phyloP scores from a whole-genome alignment of 768 basidiomycete species.

The Amanita polypyramis region DNA sequence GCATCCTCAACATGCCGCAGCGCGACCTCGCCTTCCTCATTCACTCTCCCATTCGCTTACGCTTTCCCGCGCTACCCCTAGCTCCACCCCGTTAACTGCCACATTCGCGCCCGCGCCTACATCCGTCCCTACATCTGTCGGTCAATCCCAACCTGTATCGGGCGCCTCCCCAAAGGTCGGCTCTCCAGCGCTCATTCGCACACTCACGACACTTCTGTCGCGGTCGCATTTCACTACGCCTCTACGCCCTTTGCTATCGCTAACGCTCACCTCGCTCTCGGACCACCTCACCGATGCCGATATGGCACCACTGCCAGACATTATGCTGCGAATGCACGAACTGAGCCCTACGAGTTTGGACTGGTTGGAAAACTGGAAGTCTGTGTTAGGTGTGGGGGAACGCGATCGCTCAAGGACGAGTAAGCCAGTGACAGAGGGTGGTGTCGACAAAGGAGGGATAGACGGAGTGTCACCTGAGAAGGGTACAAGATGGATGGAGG shows the following conservation, averaged over 20 bases:
- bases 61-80: conserved; percentile 25
- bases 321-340: conserved; percentile 41
- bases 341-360: conserved; percentile 62
- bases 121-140: conserved; percentile 16
- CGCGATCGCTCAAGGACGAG: neutral
- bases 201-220: conserved; percentile 50
- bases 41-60: neutral
- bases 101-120: no score
- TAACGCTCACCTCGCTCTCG: conserved; percentile 53
- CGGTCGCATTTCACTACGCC: conserved; percentile 44
- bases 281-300: conserved; percentile 63
- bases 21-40: neutral
- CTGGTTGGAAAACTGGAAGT: conserved; percentile 60
- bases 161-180: neutral
- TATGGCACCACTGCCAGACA: conserved; percentile 46
- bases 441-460: neutral
- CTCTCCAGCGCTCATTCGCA: conserved; percentile 19
- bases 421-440: neutral
- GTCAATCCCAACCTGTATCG: conserved; percentile 43
- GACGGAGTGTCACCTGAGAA: neutral
- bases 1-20: neutral
- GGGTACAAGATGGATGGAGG: neutral
- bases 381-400: neutral
- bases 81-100: conserved; percentile 24
- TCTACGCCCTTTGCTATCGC: conserved; percentile 51